These are phyloP conservation scores for Lavandula angustifolia DNA, from an alignment of 257 asterid species.

Conservation along the genomic window DNA sequence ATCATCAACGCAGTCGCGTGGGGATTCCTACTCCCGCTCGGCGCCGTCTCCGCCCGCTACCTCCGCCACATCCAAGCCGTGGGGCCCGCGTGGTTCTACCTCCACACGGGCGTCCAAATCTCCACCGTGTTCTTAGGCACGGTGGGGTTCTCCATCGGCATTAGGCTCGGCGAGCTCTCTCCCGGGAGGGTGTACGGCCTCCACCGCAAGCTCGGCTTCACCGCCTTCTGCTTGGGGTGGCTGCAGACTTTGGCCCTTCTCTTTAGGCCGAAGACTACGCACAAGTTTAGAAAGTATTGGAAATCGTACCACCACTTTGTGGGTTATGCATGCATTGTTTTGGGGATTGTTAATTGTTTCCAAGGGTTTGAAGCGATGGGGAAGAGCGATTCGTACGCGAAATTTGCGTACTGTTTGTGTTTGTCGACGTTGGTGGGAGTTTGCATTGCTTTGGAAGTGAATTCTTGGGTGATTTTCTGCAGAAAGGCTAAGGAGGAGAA, in stretches of 20 bases:
- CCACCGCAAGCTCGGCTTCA: slow-evolving; percentile 78
- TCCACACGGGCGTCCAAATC: slow-evolving; percentile 76
- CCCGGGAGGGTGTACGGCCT: slow-evolving; percentile 66
- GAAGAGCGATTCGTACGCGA: slow-evolving; percentile 46
- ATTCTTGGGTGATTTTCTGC: slow-evolving; percentile 89
- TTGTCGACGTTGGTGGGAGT: slow-evolving; percentile 69
- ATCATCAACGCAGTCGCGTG: slow-evolving; percentile 64
- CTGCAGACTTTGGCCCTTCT: slow-evolving; percentile 78
- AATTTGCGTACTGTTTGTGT: slow-evolving; percentile 65
- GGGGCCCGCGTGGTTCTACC: slow-evolving; percentile 81
- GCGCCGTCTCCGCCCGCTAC: slow-evolving; percentile 71
- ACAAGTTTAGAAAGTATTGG: slow-evolving; percentile 82
- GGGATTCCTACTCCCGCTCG: slow-evolving; percentile 81
- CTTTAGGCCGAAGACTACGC: slow-evolving; percentile 79
- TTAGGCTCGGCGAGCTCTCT: slow-evolving; percentile 66
- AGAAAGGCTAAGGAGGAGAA: slow-evolving; percentile 84
- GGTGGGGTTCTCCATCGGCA: slow-evolving; percentile 70
- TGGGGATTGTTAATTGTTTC: slow-evolving; percentile 79
- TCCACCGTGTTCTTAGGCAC: slow-evolving; percentile 65
- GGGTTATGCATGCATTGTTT: slow-evolving; percentile 79
- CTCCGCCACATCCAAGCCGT: slow-evolving; percentile 56
- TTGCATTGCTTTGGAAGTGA: slow-evolving; percentile 81
- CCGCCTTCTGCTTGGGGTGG: slow-evolving; percentile 75
- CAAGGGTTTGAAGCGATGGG: slow-evolving; percentile 89
- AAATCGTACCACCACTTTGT: slow-evolving; percentile 93